Evolutionary conservation across 148 eudicot species (phyloP).

Genomic region (Agrostemma githago): DNA sequence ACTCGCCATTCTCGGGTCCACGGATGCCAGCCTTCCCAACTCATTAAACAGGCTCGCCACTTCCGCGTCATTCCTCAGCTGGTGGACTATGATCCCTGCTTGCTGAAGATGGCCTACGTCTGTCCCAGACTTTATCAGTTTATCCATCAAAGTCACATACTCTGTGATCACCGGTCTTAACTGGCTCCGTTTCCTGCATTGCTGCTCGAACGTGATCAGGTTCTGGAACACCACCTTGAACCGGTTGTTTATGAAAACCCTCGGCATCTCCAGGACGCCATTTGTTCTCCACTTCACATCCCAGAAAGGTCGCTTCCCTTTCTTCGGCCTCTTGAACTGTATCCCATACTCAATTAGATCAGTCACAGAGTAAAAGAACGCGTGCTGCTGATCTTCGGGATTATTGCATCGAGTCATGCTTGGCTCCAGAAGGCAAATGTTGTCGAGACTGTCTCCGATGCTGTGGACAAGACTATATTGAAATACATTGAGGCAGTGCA

Average conservation of each 20-base stretch:
- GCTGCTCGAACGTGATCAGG: neutral
- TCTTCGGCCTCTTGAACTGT: neutral
- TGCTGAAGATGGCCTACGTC: neutral
- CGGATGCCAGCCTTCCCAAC: neutral
- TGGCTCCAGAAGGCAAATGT: neutral
- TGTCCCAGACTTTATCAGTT: neutral
- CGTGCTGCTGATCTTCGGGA: neutral
- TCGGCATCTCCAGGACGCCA: neutral
- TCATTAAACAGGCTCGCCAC: neutral
- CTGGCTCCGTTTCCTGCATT: neutral
- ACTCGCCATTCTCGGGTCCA: constrained; percentile 7
- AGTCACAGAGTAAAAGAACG: constrained; percentile 1
- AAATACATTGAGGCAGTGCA: neutral
- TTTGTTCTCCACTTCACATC: neutral
- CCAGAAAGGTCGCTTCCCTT: neutral
- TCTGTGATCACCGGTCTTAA: neutral
- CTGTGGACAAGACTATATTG: neutral
- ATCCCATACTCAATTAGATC: constrained; percentile 5
- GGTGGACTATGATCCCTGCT: neutral
- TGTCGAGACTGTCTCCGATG: neutral
- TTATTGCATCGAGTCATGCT: neutral
- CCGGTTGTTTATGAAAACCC: neutral
- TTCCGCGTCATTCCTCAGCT: neutral
- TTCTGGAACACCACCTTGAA: neutral
- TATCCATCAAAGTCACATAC: neutral